A percentile compares a stretch with the other conserved stretches of the same genome.
Conservation (phyloP, 306 rosid species). For the Parietaria judaica region DNA sequence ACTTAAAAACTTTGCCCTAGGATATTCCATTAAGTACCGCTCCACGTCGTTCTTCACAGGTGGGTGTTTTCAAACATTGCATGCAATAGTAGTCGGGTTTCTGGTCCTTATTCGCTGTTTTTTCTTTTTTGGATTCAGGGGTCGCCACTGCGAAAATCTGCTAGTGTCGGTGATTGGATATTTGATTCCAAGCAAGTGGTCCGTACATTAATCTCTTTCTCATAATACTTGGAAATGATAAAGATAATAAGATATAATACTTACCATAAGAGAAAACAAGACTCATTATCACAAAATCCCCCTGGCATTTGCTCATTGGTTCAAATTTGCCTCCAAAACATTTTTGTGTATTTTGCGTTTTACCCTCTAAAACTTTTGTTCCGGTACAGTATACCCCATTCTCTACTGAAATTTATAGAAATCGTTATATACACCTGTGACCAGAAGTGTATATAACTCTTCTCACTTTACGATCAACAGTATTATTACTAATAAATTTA, state of each 20-base stretch:
- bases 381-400: too few species aligned
- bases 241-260: neutral
- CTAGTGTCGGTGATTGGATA: conserved; percentile 95
- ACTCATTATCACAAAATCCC: too few species aligned
- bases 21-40: conserved; percentile 90
- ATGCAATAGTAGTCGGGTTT: conserved; percentile 6
- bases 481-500: too few species aligned
- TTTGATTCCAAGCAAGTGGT: conserved; percentile 77
- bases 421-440: too few species aligned
- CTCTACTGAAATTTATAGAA: too few species aligned
- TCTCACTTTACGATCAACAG: too few species aligned
- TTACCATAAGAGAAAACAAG: too few species aligned
- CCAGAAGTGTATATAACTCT: too few species aligned
- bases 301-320: too few species aligned
- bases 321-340: too few species aligned
- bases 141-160: conserved; percentile 81
- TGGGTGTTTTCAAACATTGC: conserved; percentile 24
- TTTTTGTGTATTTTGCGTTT: too few species aligned
- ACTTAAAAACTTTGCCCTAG: conserved; percentile 47
- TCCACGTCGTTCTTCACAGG: conserved; percentile 86
- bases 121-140: conserved; percentile 44
- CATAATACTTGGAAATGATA: neutral
- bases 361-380: too few species aligned
- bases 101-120: conserved; percentile 19
- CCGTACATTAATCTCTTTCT: conserved; percentile 22